Evolutionary conservation across 495 filamentous ascomycete genomes (phyloP).

Genomic region (Tuber magnatum): DNA sequence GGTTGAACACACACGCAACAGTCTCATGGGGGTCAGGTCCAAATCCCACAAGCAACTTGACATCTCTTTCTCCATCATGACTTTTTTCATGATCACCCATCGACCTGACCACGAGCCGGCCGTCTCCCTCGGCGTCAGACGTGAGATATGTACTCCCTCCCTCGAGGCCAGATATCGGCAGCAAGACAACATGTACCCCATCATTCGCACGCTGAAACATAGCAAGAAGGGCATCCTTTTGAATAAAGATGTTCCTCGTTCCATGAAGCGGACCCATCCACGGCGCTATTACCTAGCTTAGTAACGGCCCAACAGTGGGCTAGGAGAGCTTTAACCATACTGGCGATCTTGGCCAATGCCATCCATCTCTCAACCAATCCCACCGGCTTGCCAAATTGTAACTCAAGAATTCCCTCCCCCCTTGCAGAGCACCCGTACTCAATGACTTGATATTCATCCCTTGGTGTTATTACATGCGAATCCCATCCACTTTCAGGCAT

Average conservation of each 20-base stretch:
- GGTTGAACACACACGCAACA: slow-evolving; percentile 69
- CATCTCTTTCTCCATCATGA: slow-evolving; percentile 45
- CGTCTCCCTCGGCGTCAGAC: slow-evolving; percentile 51
- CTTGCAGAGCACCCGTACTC: background rate
- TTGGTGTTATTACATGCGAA: background rate
- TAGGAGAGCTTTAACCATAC: slow-evolving; percentile 9
- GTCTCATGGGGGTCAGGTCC: slow-evolving; percentile 66
- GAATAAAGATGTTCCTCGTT: slow-evolving; percentile 53
- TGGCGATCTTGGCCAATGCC: slow-evolving; percentile 27
- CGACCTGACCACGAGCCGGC: slow-evolving; percentile 58
- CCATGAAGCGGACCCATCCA: slow-evolving; percentile 91
- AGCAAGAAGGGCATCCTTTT: slow-evolving; percentile 70
- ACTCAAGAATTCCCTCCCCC: background rate
- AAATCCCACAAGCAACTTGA: slow-evolving; percentile 60
- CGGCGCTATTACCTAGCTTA: slow-evolving; percentile 53
- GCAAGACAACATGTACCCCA: slow-evolving; percentile 66
- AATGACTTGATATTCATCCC: background rate
- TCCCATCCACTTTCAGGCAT: background rate
- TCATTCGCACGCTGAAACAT: slow-evolving; percentile 65
- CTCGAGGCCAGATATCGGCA: slow-evolving; percentile 73
- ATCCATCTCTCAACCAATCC: slow-evolving; percentile 24
- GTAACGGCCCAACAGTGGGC: background rate
- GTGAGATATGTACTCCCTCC: slow-evolving; percentile 63
- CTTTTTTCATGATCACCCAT: slow-evolving; percentile 53
- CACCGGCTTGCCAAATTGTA: slow-evolving; percentile 21